Evolutionary conservation across 176 grass and related monocot genomes (phyloP), one percentile per base, ranked within the genome.

Genomic region (Carex scoparia): DNA sequence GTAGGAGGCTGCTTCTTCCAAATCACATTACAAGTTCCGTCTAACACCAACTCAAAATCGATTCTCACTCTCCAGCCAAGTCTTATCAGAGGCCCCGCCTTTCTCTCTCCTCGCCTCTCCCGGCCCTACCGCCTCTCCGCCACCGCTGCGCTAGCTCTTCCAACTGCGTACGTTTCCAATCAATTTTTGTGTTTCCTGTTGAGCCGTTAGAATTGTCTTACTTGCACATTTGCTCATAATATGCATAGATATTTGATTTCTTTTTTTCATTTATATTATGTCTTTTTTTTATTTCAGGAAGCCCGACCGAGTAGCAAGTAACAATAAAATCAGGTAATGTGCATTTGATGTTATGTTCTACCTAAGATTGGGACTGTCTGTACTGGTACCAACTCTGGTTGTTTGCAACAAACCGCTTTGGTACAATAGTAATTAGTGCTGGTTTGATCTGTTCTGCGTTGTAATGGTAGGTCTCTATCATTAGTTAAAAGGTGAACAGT

Each of bases 291-390:
- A 37, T 86, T 77, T 16, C 7, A 55, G 37, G 60, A 69, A 86
- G 62, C 84, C 92, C 5, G 92, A 90, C 80, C 74, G 86, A 60
- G 86, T 79, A 71, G 56, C 55, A 9, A 90, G 84, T 12, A 84
- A 94, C 46, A 89, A 89, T 79, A 89, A 84, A 42, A 80, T 85
- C 35, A 79, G 58, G 93, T 92, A 65, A 88, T 67, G 27, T 60
- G 84, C 28, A 69, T 56, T 56, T 57, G 4, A 78, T 78, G 27
- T 57, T 57, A 56, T 57, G 12, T 32, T 77, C 13, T 78, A 33
- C 49, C 73, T 33, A 27, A 56, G 12, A 57, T 54, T 56, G 73
- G 11, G 73, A 57, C 27, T 55, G 49, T 14, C 28, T 56, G 23
- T 78, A 57, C 73, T 78, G 73, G 73, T 78, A 78, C 49, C 48